These are phyloP conservation scores for Vanrija sp. DNA, from an alignment of 1,284 basidiomycete species.

Conservation along the genomic window DNA sequence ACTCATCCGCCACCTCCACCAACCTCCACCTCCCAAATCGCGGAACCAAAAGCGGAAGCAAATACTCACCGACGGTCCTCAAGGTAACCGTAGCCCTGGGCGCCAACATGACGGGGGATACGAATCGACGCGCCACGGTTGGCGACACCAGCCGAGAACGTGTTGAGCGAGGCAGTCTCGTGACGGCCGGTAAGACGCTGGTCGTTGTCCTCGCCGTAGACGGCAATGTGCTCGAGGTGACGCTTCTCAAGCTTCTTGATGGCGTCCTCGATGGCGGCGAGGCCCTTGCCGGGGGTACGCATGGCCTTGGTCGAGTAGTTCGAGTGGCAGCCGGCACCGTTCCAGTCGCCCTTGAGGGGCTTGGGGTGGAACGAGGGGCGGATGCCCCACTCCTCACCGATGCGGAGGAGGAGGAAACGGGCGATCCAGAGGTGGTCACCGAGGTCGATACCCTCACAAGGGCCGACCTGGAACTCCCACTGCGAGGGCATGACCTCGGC, in stretches of 20 bases:
- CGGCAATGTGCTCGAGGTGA: conserved; percentile 88
- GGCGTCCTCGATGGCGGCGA: conserved; percentile 87
- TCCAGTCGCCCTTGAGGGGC: conserved; percentile 96
- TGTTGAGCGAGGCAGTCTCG: conserved; percentile 93
- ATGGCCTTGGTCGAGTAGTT: conserved; percentile 90
- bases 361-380: conserved; percentile 97
- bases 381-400: conserved; percentile 97
- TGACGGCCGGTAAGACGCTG: conserved; percentile 83
- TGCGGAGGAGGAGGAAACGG: conserved; percentile 84
- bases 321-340: conserved; percentile 95
- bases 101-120: conserved; percentile 73
- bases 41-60: background rate
- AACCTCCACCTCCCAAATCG: too few relatives aligned
- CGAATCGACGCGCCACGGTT: conserved; percentile 87
- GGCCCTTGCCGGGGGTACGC: conserved; percentile 82
- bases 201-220: conserved; percentile 96
- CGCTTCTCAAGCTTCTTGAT: conserved; percentile 83
- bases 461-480: conserved; percentile 99
- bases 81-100: conserved; percentile 91
- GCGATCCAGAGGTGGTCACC: conserved; percentile 98
- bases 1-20: too few relatives aligned
- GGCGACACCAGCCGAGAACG: conserved; percentile 92
- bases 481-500: conserved; percentile 99
- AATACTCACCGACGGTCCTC: conserved; percentile 63
- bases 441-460: conserved; percentile 96